Conservation (phyloP, 1,139 yeast genomes). For the Geotrichum aggregatum region DNA sequence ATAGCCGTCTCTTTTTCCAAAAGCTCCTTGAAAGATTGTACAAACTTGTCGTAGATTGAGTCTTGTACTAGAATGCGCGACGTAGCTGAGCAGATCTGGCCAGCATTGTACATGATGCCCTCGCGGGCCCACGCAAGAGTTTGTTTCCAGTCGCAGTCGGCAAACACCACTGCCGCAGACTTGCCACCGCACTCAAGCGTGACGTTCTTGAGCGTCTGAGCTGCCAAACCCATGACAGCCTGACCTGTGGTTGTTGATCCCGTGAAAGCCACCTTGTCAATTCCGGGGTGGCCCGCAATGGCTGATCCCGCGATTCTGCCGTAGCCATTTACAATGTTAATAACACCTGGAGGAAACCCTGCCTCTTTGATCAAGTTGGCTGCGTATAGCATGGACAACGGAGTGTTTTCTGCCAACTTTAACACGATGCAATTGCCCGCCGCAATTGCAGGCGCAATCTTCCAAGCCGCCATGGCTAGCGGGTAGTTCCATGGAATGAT, state of each 20-base stretch:
- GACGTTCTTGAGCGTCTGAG: conserved; percentile 66
- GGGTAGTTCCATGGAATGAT: conserved; percentile 94
- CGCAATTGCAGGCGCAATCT: conserved; percentile 69
- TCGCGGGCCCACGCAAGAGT: conserved; percentile 56
- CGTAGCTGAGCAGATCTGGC: conserved; percentile 85
- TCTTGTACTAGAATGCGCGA: conserved; percentile 78
- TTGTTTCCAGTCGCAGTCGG: conserved; percentile 62
- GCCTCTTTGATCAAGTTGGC: conserved; percentile 61
- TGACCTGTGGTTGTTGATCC: conserved; percentile 79
- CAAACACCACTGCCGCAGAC: conserved; percentile 72
- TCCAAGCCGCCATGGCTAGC: conserved; percentile 71
- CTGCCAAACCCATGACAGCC: conserved; percentile 63
- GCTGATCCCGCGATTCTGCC: conserved; percentile 75
- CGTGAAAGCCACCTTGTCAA: conserved; percentile 77
- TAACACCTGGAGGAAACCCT: conserved; percentile 75
- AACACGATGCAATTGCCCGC: conserved; percentile 72
- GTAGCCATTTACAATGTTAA: conserved; percentile 70
- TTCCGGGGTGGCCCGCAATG: conserved; percentile 61
- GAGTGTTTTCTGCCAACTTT: conserved; percentile 76
- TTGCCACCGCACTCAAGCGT: conserved; percentile 85
- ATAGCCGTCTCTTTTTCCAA: conserved; percentile 50
- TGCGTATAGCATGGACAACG: conserved; percentile 66
- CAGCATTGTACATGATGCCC: conserved; percentile 74
- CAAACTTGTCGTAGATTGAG: conserved; percentile 61
- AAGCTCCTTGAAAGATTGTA: conserved; percentile 55